phyloP scores from a whole-genome alignment of 2,329 filamentous ascomycete species.

The Scleromitrula shiraiana region DNA sequence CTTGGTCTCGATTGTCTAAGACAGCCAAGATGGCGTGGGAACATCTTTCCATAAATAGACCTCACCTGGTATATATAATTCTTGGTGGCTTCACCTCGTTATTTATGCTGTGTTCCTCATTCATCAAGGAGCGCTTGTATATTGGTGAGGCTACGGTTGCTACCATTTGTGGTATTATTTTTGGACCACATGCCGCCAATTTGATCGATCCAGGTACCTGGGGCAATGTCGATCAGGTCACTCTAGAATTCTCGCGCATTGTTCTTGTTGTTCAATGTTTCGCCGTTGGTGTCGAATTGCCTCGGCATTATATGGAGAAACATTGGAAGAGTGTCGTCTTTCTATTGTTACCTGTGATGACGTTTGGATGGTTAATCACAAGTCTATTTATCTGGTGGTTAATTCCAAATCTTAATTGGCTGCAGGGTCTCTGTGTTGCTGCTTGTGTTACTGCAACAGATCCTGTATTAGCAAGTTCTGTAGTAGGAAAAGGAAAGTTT shows the following conservation, averaged over 20 bases:
- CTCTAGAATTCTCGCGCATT: constrained; percentile 81
- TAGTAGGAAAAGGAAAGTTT: constrained; percentile 98
- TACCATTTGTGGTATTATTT: constrained; percentile 79
- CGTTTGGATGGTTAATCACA: constrained; percentile 86
- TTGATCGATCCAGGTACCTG: constrained; percentile 69
- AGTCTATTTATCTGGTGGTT: constrained; percentile 95
- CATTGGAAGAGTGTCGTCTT: constrained; percentile 92
- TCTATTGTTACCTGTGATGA: constrained; percentile 92
- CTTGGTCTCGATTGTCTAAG: too few relatives aligned
- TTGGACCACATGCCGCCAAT: constrained; percentile 76
- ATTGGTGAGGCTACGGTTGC: constrained; percentile 97
- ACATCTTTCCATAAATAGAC: constrained; percentile 78
- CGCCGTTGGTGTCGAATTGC: constrained; percentile 82
- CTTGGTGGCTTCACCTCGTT: constrained; percentile 93
- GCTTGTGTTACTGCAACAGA: constrained; percentile 97
- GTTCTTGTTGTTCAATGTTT: constrained; percentile 91
- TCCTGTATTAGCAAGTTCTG: constrained; percentile 91
- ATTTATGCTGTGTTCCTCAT: constrained; percentile 96
- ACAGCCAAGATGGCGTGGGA: constrained; percentile 61
- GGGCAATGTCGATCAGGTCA: constrained; percentile 81
- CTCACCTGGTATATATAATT: constrained; percentile 98
- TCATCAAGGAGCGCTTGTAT: constrained; percentile 97
- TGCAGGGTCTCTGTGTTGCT: constrained; percentile 78
- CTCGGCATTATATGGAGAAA: constrained; percentile 92
- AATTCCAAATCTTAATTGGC: constrained; percentile 69